These are phyloP conservation scores for Boletellus sp. DNA, from an alignment of 1,284 basidiomycete species.

Conservation along the genomic window DNA sequence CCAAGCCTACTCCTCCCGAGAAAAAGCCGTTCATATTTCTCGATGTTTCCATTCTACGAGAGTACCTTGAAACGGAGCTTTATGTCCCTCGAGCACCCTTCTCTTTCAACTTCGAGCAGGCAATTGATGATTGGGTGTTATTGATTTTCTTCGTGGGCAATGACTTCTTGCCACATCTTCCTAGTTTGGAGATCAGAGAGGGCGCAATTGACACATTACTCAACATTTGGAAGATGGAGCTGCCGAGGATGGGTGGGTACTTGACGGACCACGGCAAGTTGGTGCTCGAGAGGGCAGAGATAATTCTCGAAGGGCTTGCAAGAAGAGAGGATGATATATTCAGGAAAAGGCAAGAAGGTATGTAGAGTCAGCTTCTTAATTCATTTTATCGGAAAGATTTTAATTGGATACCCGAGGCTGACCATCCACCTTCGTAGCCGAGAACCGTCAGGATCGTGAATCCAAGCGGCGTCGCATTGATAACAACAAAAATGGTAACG, in stretches of 20 bases:
- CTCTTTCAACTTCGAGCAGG: conserved; percentile 93
- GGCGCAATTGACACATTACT: conserved; percentile 97
- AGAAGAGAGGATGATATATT: conserved; percentile 95
- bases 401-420: conserved; percentile 8
- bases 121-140: conserved; percentile 99
- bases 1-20: conserved; percentile 62
- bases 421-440: conserved; percentile 49
- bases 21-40: conserved; percentile 99
- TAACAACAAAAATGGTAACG: conserved; percentile 42
- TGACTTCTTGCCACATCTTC: conserved; percentile 98
- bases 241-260: conserved; percentile 95
- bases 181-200: conserved; percentile 97
- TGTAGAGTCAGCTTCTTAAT: conserved; percentile 34
- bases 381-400: conserved; percentile 1
- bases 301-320: conserved; percentile 94
- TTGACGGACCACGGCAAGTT: conserved; percentile 91
- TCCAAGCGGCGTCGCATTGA: conserved; percentile 86
- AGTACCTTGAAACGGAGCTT: conserved; percentile 96
- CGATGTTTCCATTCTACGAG: conserved; percentile 91
- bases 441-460: conserved; percentile 89
- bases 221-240: conserved; percentile 91
- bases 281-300: conserved; percentile 82
- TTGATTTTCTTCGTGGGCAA: conserved; percentile 99
- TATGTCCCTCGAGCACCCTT: conserved; percentile 77
- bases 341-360: conserved; percentile 85